Evolutionary conservation across 257 asterid species (phyloP), one percentile per base, ranked within the genome.

Genomic region (Solanum lycopersicoides): DNA sequence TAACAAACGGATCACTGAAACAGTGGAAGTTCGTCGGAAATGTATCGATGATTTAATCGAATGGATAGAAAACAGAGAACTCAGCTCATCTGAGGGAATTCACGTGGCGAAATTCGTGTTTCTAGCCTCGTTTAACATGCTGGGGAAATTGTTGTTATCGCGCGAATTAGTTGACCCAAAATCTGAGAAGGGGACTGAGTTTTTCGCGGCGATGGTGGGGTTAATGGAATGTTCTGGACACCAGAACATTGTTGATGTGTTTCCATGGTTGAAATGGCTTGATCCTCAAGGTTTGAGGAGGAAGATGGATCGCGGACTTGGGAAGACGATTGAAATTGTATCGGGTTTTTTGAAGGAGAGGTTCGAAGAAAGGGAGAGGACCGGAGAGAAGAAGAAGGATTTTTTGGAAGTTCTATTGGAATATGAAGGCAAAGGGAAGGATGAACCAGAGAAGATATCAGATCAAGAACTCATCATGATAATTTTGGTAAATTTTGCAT

Each of bases 391-490:
- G 47, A 91, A 88, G 73, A 87, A 75, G 2, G 96, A 94, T 82
- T 94, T 92, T 85, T 90, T 95, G 83, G 95, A 95, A 23, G 95
- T 92, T 68, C 9, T 94, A 90, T 85, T 93, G 66, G 92, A 92
- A 14, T 91, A 56, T 65, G 90, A 93, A 42, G 93, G 92, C 53
- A 88, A 82, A 0, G 87, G 88, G 53, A 88, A 89, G 9, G 92
- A 80, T 73, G 93, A 91, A 60, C 92, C 92, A 6, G 92, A 86
- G 28, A 89, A 89, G 76, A 37, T 94, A 60, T 87, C 95, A 15
- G 90, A 93, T 66, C 89, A 86, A 0, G 92, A 94, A 14, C 90
- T 94, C 87, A 89, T 72, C 83, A 87, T 92, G 59, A 87, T 92
- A 86, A 90, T 93, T 68, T 45, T 93, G 93, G 96, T 94, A 92